Evolutionary conservation across 108 stramenopile genomes (phyloP).

Genomic region (Conticribra guillardii): DNA sequence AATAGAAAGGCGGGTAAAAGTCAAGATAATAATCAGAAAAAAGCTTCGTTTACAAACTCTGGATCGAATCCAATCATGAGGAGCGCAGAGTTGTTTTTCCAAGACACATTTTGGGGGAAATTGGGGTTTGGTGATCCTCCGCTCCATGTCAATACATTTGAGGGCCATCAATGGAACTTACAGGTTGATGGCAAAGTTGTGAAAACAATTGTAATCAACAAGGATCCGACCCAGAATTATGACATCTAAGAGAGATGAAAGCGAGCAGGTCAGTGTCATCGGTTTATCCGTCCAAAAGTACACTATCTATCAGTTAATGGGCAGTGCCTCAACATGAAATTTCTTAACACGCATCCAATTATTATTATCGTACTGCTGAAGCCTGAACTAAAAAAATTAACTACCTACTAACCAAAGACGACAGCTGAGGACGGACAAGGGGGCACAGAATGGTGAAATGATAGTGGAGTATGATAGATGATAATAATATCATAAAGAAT

Average conservation of each 20-base stretch:
- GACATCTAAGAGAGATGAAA: conserved; percentile 29
- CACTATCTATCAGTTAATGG: no score
- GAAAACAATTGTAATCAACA: conserved; percentile 57
- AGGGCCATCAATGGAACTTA: conserved; percentile 82
- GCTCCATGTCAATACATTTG: conserved; percentile 73
- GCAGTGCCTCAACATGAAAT: no score
- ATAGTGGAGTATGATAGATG: no score
- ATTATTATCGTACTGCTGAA: no score
- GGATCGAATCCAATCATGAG: conserved; percentile 55
- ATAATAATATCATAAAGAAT: no score
- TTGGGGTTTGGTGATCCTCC: conserved; percentile 62
- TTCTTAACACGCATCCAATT: no score
- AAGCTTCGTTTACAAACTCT: conserved; percentile 66
- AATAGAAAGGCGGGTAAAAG: conserved; percentile 35
- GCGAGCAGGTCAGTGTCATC: no score
- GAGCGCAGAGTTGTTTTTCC: conserved; percentile 66
- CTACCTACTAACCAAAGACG: no score
- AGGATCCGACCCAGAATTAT: conserved; percentile 34
- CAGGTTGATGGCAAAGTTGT: conserved; percentile 66
- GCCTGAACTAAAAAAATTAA: no score
- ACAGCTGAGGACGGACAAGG: no score
- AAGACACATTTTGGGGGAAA: conserved; percentile 79
- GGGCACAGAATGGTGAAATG: no score
- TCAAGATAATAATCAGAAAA: conserved; percentile 29
- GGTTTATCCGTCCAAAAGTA: no score